Conservation (phyloP, 78 protist species). For the Trichosphaerium sp. region DNA sequence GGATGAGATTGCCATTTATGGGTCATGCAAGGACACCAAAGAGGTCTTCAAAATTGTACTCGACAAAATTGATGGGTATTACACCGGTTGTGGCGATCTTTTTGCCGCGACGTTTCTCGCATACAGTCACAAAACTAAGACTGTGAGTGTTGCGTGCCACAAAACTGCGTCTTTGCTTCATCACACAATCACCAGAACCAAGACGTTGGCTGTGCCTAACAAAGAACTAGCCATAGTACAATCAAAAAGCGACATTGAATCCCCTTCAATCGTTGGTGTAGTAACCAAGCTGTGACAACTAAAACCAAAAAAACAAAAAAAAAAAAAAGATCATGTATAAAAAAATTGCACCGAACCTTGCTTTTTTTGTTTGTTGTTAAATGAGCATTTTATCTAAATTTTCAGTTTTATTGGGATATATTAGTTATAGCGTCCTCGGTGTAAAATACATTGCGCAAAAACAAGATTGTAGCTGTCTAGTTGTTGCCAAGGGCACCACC, state of each 20-base stretch:
- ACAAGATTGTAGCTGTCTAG: too few species aligned
- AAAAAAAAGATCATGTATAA: too few species aligned
- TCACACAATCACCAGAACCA: background rate
- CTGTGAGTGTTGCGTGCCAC: background rate
- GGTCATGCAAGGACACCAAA: background rate
- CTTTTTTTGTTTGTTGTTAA: too few species aligned
- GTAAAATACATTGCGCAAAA: too few species aligned
- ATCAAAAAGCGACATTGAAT: background rate
- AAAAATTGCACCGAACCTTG: too few species aligned
- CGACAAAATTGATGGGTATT: slow-evolving; percentile 17
- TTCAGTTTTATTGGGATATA: too few species aligned
- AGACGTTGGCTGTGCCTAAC: background rate
- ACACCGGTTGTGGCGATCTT: slow-evolving; percentile 76
- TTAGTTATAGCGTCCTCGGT: too few species aligned
- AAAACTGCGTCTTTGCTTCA: background rate
- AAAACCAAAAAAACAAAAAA: too few species aligned
- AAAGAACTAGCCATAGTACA: background rate
- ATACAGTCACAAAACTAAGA: background rate
- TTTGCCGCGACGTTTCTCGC: slow-evolving; percentile 42
- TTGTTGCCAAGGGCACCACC: too few species aligned
- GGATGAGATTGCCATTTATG: slow-evolving; percentile 18
- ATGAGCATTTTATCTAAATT: too few species aligned
- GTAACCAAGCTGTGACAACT: too few species aligned
- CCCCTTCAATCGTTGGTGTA: too few species aligned
- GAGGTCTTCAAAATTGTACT: slow-evolving; percentile 6